phyloP scores from a whole-genome alignment of 179 eudicot genomes.

The Monotropa hypopitys region DNA sequence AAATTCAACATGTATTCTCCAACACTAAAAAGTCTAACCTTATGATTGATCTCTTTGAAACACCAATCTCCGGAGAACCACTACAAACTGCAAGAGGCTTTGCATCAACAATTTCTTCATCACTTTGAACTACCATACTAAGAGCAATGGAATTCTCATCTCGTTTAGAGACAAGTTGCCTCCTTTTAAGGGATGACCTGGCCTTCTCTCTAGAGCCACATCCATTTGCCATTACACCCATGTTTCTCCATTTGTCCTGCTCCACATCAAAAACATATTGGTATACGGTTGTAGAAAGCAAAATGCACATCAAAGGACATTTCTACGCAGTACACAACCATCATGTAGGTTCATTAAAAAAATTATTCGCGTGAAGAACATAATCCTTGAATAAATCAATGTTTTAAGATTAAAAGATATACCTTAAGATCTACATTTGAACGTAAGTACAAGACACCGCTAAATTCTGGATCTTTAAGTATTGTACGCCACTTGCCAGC shows the following conservation, averaged over 20 bases:
- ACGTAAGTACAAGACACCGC: slow-evolving; percentile 52
- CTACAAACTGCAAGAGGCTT: slow-evolving; percentile 32
- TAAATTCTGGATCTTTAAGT: slow-evolving; percentile 77
- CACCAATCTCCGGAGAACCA: slow-evolving; percentile 40
- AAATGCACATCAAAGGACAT: not conserved
- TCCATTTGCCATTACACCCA: slow-evolving; percentile 87
- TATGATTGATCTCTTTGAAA: slow-evolving; percentile 62
- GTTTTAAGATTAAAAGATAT: not conserved
- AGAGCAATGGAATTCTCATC: slow-evolving; percentile 51
- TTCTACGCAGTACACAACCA: not conserved
- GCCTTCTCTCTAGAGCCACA: slow-evolving; percentile 74
- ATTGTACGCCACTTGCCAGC: slow-evolving; percentile 92
- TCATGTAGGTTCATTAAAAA: not conserved
- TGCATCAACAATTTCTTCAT: slow-evolving; percentile 54
- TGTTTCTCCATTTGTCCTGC: slow-evolving; percentile 98
- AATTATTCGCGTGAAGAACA: not conserved
- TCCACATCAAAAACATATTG: slow-evolving; percentile 3
- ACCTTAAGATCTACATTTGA: slow-evolving; percentile 84
- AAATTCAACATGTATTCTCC: not conserved
- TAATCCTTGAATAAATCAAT: not conserved
- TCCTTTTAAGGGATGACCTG: slow-evolving; percentile 55
- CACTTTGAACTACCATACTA: slow-evolving; percentile 40
- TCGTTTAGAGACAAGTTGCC: slow-evolving; percentile 34
- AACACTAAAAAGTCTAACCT: slow-evolving; percentile 34
- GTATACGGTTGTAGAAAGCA: not conserved